Evolutionary conservation across 768 basidiomycete genomes (phyloP).

Genomic region (Solioccasus polychromus): DNA sequence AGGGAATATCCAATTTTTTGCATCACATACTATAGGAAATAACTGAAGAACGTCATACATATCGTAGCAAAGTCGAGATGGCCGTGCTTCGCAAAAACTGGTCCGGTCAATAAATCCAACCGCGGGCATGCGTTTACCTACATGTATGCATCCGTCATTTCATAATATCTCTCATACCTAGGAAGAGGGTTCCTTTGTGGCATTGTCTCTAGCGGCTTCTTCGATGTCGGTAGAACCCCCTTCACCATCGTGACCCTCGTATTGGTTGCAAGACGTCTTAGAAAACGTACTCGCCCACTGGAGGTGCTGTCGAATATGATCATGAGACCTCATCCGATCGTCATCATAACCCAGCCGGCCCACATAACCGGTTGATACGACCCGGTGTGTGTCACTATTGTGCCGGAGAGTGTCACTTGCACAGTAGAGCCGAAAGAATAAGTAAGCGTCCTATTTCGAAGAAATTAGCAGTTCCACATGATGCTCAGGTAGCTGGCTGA

Average conservation of each 20-base stretch:
- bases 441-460: background rate
- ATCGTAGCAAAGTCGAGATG: too few relatives aligned
- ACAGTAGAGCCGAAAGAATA: background rate
- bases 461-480: background rate
- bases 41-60: too few relatives aligned
- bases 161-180: too few relatives aligned
- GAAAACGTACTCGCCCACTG: conserved; percentile 24
- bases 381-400: background rate
- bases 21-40: too few relatives aligned
- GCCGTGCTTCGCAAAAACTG: too few relatives aligned
- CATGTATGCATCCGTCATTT: too few relatives aligned
- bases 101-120: too few relatives aligned
- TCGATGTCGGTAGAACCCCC: background rate
- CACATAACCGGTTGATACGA: background rate
- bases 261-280: too few relatives aligned
- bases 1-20: too few relatives aligned
- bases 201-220: too few relatives aligned
- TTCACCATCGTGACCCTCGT: background rate
- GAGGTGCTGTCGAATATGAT: conserved; percentile 60
- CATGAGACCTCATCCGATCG: conserved; percentile 56
- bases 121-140: too few relatives aligned
- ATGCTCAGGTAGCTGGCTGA: conserved; percentile 4
- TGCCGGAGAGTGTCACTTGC: background rate
- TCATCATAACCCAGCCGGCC: background rate
- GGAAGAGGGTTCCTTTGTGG: too few relatives aligned